Conservation (phyloP, 441 rosid species). For the Gossypium trilobum region DNA sequence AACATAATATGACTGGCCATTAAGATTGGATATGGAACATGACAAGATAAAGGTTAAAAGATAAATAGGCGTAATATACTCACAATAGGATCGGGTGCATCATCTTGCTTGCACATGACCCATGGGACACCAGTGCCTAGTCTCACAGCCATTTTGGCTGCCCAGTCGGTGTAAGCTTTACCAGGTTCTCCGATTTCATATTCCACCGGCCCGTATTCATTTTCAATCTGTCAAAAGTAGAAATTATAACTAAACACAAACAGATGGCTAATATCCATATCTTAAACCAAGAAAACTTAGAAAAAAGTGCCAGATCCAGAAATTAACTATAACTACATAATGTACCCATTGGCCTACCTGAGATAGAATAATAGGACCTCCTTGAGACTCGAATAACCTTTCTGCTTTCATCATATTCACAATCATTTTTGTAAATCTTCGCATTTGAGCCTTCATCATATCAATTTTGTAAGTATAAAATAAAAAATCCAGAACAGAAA, state of each 20-base stretch:
- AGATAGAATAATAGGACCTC: slow-evolving; percentile 90
- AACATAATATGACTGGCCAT: slow-evolving; percentile 23
- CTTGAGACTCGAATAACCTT: slow-evolving; percentile 71
- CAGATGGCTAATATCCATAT: background rate
- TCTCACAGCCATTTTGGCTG: slow-evolving; percentile 89
- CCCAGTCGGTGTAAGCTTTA: slow-evolving; percentile 64
- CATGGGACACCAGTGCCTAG: slow-evolving; percentile 94
- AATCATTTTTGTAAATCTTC: slow-evolving; percentile 69
- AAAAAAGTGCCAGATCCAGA: background rate
- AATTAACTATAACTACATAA: slow-evolving; percentile 12
- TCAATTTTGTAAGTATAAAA: slow-evolving; percentile 13
- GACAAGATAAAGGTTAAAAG: slow-evolving; percentile 12
- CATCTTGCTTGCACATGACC: slow-evolving; percentile 99
- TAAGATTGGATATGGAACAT: slow-evolving; percentile 17
- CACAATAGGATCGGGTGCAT: slow-evolving; percentile 90
- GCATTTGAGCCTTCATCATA: slow-evolving; percentile 64
- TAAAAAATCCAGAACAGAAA: background rate
- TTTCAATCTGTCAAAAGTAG: slow-evolving; percentile 65
- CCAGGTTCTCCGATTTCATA: slow-evolving; percentile 70
- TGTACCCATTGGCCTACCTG: slow-evolving; percentile 43
- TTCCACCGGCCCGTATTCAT: slow-evolving; percentile 94
- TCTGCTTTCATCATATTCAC: slow-evolving; percentile 96
- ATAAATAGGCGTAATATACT: slow-evolving; percentile 24
- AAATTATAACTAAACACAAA: slow-evolving; percentile 16
- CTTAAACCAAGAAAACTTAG: background rate